These are phyloP conservation scores for Aspergillus arachidicola DNA, from an alignment of 2,329 filamentous ascomycete genomes.

Conservation along the genomic window DNA sequence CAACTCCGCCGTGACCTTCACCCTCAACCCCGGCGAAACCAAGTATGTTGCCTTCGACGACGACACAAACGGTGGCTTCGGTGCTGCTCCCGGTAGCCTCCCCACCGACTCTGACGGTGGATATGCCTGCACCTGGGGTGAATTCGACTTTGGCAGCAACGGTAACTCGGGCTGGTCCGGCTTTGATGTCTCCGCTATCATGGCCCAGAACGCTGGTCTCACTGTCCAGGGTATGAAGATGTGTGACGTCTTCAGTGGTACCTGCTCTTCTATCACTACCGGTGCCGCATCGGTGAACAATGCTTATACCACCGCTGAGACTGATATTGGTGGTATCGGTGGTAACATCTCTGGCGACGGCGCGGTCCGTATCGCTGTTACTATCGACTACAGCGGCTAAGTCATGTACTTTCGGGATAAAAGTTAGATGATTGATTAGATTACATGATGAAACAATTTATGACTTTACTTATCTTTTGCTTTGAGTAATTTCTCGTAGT, in stretches of 20 bases:
- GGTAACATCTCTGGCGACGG: conserved; percentile 32
- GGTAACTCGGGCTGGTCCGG: conserved; percentile 36
- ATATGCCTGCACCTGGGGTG: conserved; percentile 38
- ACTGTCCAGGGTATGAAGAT: conserved; percentile 42
- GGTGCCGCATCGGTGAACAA: conserved; percentile 30
- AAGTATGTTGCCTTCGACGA: conserved; percentile 41
- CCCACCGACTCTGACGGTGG: conserved; percentile 30
- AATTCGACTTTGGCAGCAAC: conserved; percentile 36
- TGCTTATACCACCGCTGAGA: conserved; percentile 34
- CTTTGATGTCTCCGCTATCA: conserved; percentile 39
- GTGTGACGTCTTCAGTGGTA: conserved; percentile 27
- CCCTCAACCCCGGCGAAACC: conserved; percentile 35
- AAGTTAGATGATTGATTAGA: not conserved
- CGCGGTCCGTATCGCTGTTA: conserved; percentile 30
- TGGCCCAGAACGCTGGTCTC: conserved; percentile 33
- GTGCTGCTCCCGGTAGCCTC: conserved; percentile 28
- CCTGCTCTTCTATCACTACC: conserved; percentile 35
- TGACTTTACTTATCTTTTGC: not conserved
- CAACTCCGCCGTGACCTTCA: conserved; percentile 34
- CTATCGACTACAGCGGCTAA: conserved; percentile 33
- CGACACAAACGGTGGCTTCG: conserved; percentile 39
- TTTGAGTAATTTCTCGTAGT: not conserved
- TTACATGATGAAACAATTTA: not conserved
- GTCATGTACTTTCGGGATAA: conserved; percentile 5
- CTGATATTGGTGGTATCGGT: conserved; percentile 36